Evolutionary conservation across 192 early-diverging fungal genomes (phyloP), one percentile per base, ranked within the genome.

Genomic region (Lunasporangiospora selenospora): DNA sequence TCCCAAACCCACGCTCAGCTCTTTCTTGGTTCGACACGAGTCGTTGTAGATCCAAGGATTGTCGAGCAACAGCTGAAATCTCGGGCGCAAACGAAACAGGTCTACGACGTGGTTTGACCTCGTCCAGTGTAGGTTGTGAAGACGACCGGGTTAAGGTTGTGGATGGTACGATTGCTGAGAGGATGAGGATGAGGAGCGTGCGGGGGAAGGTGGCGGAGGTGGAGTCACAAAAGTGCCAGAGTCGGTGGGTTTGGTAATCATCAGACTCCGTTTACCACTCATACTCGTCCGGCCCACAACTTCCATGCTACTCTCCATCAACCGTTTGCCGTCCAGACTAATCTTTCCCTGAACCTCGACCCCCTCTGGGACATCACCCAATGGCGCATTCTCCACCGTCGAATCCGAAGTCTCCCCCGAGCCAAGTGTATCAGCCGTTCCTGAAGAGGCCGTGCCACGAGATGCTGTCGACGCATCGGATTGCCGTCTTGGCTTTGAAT

Each of bases 401-500:
- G n/a, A n/a, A n/a, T n/a, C n/a, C n/a, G n/a, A n/a, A n/a, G n/a
- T n/a, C n/a, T n/a, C n/a, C n/a, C n/a, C n/a, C n/a, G n/a, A n/a
- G n/a, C n/a, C n/a, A n/a, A n/a, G n/a, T n/a, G 59, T 62, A 4
- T 52, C 53, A 1, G 53, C 54, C 40, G 67, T 62, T 6, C 29
- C 40, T 24, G 69, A 73, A 1, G 60, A 63, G 13, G 46, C 32
- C 2, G 69, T 73, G 24, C 32, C 55, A 26, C 53, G 41, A 11
- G 69, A 73, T 9, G 53, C 48, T 19, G 61, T 73, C 7, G 69
- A 73, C 16, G 69, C 69, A 63, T 58, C 60, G 0, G 69, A 58
- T 31, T 61, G 46, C 18, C 69, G 16, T 47, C 4, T 47, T 26
- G 45, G 13, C 16, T 6, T 26, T 26, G 45, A 47, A 21, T 5